Conservation (phyloP, 345 rosid genomes). For the Nasturtium officinale region DNA sequence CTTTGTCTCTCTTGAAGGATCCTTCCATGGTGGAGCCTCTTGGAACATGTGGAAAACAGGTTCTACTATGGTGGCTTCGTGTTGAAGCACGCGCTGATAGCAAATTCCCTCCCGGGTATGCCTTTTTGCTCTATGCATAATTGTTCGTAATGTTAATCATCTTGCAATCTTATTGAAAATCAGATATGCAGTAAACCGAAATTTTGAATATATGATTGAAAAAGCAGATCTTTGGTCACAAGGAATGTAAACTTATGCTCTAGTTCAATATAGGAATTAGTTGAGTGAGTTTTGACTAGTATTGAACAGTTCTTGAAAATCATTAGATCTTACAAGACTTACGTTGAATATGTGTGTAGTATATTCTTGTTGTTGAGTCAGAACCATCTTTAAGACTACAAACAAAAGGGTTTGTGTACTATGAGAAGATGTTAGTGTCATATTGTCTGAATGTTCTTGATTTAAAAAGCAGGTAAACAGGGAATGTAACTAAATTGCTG, state of each 20-base stretch:
- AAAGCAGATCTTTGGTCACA: conserved; percentile 3
- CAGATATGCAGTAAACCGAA: not conserved
- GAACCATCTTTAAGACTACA: no score
- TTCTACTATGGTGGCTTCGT: conserved; percentile 98
- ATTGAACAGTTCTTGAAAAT: no score
- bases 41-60: conserved; percentile 90
- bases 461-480: not conserved
- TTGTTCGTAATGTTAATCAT: not conserved
- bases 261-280: not conserved
- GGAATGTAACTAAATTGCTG: not conserved
- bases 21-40: conserved; percentile 83
- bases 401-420: no score
- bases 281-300: conserved; percentile 17
- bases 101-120: conserved; percentile 93
- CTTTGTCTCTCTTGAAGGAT: conserved; percentile 72
- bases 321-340: not conserved
- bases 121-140: not conserved
- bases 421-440: no score
- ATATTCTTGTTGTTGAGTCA: no score
- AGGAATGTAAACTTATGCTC: conserved; percentile 1
- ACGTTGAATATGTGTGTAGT: no score
- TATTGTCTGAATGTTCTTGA: no score
- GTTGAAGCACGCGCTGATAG: conserved; percentile 99
- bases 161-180: not conserved
- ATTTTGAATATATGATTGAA: not conserved